A percentile compares a stretch with the other conserved stretches of the same genome.
Conservation (phyloP, 441 rosid genomes). For the Pelargonium myrrhifolium region DNA sequence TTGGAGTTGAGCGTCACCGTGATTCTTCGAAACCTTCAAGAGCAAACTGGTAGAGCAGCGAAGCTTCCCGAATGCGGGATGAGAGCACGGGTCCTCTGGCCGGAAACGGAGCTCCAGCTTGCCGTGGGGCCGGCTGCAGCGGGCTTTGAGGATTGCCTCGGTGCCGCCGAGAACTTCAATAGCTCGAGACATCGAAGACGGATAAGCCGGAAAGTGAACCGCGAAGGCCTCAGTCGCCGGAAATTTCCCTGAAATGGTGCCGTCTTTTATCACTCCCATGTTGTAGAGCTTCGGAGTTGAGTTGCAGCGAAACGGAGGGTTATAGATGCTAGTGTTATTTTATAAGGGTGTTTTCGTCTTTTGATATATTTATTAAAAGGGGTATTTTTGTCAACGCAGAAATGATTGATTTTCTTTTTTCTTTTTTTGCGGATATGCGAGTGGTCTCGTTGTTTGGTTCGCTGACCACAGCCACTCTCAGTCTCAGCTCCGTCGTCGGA, state of each 20-base stretch:
- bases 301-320: too few relatives aligned
- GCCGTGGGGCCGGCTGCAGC: constrained; percentile 48
- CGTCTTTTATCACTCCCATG: constrained; percentile 24
- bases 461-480: background rate
- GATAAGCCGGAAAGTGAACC: constrained; percentile 25
- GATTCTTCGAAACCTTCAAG: constrained; percentile 46
- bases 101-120: constrained; percentile 75
- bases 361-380: background rate
- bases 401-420: too few relatives aligned
- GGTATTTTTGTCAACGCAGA: background rate
- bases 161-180: constrained; percentile 22
- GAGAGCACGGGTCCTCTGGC: constrained; percentile 85
- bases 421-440: background rate
- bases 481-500: background rate
- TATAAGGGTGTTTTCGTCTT: too few relatives aligned
- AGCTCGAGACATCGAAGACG: constrained; percentile 21
- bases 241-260: constrained; percentile 21
- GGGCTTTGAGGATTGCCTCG: constrained; percentile 21
- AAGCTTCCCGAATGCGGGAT: constrained; percentile 67
- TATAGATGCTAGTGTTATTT: too few relatives aligned
- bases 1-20: constrained; percentile 19
- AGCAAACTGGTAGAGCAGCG: constrained; percentile 47
- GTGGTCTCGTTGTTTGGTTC: background rate
- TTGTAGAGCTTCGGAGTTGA: background rate
- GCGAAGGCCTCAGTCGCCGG: constrained; percentile 18